A percentile compares a stretch with the other conserved stretches of the same genome.
Conservation (phyloP, 441 rosid genomes). For the Pelargonium myrrhifolium region DNA sequence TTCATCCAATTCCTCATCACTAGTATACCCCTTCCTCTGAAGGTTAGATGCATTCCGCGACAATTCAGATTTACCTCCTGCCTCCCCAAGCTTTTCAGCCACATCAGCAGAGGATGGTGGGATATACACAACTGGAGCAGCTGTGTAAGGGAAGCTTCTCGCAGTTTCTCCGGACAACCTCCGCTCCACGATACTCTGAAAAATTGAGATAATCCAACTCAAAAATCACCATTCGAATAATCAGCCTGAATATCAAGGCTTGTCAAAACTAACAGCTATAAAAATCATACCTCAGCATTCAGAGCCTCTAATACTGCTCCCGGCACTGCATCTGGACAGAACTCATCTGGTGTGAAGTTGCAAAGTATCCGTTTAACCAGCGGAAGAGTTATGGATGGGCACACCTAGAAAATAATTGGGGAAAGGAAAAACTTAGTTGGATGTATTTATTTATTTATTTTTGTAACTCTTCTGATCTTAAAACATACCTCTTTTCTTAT, state of each 20-base stretch:
- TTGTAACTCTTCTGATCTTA: background rate
- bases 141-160: conserved; percentile 64
- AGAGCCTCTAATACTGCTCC: conserved; percentile 67
- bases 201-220: conserved; percentile 11
- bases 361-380: conserved; percentile 73
- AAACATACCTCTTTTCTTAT: conserved; percentile 72
- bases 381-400: conserved; percentile 69
- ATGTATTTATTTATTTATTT: too few species aligned
- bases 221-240: background rate
- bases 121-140: conserved; percentile 49
- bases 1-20: conserved; percentile 93
- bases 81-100: conserved; percentile 38
- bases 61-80: conserved; percentile 37
- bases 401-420: conserved; percentile 45
- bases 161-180: conserved; percentile 41
- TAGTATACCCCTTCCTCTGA: conserved; percentile 66
- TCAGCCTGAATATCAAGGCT: too few species aligned
- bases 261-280: too few species aligned
- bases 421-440: background rate
- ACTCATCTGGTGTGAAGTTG: conserved; percentile 75
- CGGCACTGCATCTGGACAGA: conserved; percentile 89
- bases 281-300: conserved; percentile 53
- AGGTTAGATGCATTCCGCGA: conserved; percentile 55
- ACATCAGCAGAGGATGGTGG: conserved; percentile 59
- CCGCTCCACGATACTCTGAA: conserved; percentile 52